Evolutionary conservation across 2,329 filamentous ascomycete species (phyloP).

Genomic region (Setomelanomma holmii): DNA sequence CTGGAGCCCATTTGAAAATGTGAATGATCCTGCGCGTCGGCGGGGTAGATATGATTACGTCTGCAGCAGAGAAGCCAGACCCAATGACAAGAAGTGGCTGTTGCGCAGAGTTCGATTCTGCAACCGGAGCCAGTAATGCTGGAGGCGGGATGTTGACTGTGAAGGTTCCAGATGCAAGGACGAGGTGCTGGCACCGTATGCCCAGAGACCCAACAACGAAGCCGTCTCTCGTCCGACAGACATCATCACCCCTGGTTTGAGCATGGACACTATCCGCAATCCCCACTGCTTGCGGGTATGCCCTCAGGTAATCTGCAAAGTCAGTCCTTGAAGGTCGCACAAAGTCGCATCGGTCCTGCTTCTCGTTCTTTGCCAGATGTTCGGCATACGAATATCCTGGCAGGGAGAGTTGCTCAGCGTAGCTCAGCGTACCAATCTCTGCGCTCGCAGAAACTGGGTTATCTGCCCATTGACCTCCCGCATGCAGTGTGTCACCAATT

Average conservation of each 20-base stretch:
- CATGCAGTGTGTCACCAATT: conserved; percentile 58
- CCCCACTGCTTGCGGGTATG: conserved; percentile 61
- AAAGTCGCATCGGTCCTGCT: conserved; percentile 54
- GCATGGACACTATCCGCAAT: conserved; percentile 58
- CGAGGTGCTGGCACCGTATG: conserved; percentile 62
- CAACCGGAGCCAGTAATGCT: conserved; percentile 56
- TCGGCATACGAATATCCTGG: conserved; percentile 65
- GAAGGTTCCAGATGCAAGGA: conserved; percentile 67
- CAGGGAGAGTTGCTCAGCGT: conserved; percentile 67
- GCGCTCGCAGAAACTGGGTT: conserved; percentile 60
- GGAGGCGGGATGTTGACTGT: conserved; percentile 61
- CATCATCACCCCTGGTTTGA: conserved; percentile 49
- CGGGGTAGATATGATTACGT: conserved; percentile 64
- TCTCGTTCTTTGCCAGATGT: conserved; percentile 55
- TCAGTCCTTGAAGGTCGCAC: conserved; percentile 62
- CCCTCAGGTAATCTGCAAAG: conserved; percentile 62
- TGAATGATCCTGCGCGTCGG: conserved; percentile 63
- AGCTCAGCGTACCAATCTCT: conserved; percentile 66
- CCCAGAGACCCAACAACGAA: conserved; percentile 61
- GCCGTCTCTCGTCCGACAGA: conserved; percentile 55
- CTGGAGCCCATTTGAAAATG: conserved; percentile 66
- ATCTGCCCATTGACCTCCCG: conserved; percentile 68
- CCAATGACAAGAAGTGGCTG: conserved; percentile 63
- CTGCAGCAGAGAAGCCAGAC: conserved; percentile 68
- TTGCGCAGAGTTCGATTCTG: conserved; percentile 29